Base-by-base conservation (phyloP, 1,139 yeast species). In the Sugiyamaella paludigena region DNA sequence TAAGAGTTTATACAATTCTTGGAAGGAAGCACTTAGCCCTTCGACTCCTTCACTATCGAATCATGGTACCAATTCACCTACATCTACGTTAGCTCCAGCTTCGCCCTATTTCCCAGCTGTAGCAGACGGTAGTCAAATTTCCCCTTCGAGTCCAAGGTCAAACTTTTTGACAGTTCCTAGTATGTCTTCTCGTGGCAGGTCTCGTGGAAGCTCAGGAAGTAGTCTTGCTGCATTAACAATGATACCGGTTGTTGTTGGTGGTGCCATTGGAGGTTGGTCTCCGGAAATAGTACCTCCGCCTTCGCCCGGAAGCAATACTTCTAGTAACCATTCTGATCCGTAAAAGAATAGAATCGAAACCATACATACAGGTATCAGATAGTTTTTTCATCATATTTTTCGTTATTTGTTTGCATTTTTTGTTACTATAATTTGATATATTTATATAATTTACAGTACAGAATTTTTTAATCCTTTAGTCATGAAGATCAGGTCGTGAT, bases 241-340 rank as follows among this genome's bases (percentile, higher is more conserved):
- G 75, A 78, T 76, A 2, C 81, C 81, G 0, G 73, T 77, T 6
- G 68, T 76, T 45, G 78, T 77, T 10, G 78, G 79, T 15, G 81
- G 81, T 31, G 80, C 81, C 4, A 73, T 77, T 36, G 81, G 79
- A 12, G 81, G 78, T 5, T 72, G 76, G 74, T 50, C 57, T 11
- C 59, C 59, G 6, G 56, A 55, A 37, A 10, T 36, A 12, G 29
- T 37, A 7, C 36, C 36, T 6, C 19, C 36, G 16, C 35, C 47
- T 13, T 28, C 39, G 4, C 28, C 45, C 24, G 32, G 13, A 28
- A 28, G 29, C 29, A 13, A 8, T 12, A 42, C 15, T 19, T 5
- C 24, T 5, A 19, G 24, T 19, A 5, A 19, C 5, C 24, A 19
- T 19, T 19, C 24, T 19, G 24, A 19, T 19, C 24, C 5, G 5